These are phyloP conservation scores for Arxiozyma telluris DNA, from an alignment of 1,139 yeast species.

Conservation along the genomic window DNA sequence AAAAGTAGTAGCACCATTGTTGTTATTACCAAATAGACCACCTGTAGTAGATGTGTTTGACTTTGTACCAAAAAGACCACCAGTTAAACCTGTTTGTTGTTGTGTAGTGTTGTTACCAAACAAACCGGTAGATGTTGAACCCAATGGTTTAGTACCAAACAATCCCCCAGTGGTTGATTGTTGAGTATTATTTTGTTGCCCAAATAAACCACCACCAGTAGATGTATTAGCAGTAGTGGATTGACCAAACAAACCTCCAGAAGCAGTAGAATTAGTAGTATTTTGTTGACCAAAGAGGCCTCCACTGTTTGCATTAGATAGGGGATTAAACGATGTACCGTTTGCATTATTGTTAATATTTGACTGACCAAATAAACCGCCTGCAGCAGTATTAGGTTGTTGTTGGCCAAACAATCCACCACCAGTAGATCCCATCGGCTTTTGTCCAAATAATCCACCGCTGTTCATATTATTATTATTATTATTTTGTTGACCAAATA, in stretches of 20 bases:
- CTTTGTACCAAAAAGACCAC: conserved; percentile 34
- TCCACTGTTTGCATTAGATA: conserved; percentile 13
- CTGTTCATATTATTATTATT: conserved; percentile 7
- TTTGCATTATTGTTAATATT: conserved; percentile 7
- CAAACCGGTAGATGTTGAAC: conserved; percentile 12
- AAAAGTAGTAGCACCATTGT: conserved; percentile 1
- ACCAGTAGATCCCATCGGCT: conserved; percentile 16
- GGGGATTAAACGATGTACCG: conserved; percentile 17
- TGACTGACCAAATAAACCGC: conserved; percentile 1
- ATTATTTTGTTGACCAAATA: conserved; percentile 28
- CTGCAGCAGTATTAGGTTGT: conserved; percentile 16
- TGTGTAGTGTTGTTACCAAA: conserved; percentile 22
- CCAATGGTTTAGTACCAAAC: conserved; percentile 12
- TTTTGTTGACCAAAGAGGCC: conserved; percentile 14
- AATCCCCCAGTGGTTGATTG: conserved; percentile 16
- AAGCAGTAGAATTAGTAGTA: conserved; percentile 3
- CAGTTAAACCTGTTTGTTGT: conserved; percentile 5
- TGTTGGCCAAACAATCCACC: conserved; percentile 31
- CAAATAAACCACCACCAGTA: conserved; percentile 27
- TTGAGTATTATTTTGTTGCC: conserved; percentile 6
- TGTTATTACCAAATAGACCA: conserved; percentile 28
- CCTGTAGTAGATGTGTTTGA: conserved; percentile 12
- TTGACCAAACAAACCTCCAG: conserved; percentile 27
- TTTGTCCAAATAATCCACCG: conserved; percentile 3
- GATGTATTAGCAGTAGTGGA: conserved; percentile 12